Base-by-base conservation (phyloP, 345 rosid species). In the Microcos paniculata region DNA sequence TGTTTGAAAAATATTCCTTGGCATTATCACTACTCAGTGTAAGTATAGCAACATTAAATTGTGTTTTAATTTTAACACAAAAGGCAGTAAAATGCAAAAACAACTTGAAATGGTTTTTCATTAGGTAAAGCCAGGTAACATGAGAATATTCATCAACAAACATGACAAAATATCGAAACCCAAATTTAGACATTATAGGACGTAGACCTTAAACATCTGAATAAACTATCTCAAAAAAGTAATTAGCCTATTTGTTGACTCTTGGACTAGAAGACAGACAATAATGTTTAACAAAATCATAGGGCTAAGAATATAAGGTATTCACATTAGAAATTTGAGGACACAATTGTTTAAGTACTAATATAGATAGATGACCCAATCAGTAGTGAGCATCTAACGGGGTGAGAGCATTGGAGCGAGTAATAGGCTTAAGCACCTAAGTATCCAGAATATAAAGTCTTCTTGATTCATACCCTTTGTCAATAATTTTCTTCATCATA, bases 401-500 rank as follows among this genome's bases (percentile, higher is more conserved):
- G 1, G 33, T 21, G 28, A 43, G 14, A 3, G 38, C 48, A 67
- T 53, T 40, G 0, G 46, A 21, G 19, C 49, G 42, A 14, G 49
- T 1, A 67, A 67, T 40, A 7, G 31, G 19, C 19, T n/a, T 2
- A 4, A 23, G 53, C n/a, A 40, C 23, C 3, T 58, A 11, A 0
- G 63, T 21, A 13, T 58, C 63, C 11, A 21, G 14, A 57, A 57
- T 19, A 1, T 57, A 57, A 24, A 57, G 62, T 51, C 55, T 8
- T 51, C 68, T 4, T 23, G 4, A 63, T 31, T 23, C 35, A 63
- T 16, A 16, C 1, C 35, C 45, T 31, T 1, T 64, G 31, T 62
- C 72, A 75, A 63, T 75, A 75, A 49, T 75, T 11, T 46, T 5
- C 59, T 76, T 68, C 66, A n/a, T 56, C 73, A 52, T 38, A 52